Evolutionary conservation across 2,329 filamentous ascomycete species (phyloP).

Genomic region (Cordyceps militaris): DNA sequence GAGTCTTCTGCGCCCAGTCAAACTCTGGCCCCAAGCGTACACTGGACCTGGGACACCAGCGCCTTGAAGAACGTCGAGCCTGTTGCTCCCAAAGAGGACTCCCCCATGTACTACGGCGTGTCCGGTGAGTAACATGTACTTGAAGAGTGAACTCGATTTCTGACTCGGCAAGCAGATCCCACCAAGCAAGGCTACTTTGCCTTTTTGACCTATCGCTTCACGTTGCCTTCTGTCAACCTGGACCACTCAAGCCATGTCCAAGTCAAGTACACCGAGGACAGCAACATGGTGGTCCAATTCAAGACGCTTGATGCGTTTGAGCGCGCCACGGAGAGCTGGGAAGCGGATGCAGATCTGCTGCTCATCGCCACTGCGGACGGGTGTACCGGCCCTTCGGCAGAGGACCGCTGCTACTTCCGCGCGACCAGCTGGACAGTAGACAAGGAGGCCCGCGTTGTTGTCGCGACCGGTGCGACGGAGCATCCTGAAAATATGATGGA

Average conservation of each 20-base stretch:
- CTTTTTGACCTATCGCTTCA: slow-evolving; percentile 23
- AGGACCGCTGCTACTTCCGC: slow-evolving; percentile 26
- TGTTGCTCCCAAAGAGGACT: slow-evolving; percentile 16
- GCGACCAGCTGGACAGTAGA: slow-evolving; percentile 17
- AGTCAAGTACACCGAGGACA: slow-evolving; percentile 8
- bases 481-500: slow-evolving; percentile 19
- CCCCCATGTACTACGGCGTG: slow-evolving; percentile 21
- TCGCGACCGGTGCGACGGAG: slow-evolving; percentile 17
- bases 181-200: slow-evolving; percentile 20
- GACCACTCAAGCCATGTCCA: slow-evolving; percentile 22
- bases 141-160: neutral
- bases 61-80: slow-evolving; percentile 20
- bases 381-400: slow-evolving; percentile 21
- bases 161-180: slow-evolving; percentile 15
- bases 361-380: slow-evolving; percentile 21
- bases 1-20: neutral
- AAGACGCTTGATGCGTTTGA: slow-evolving; percentile 18
- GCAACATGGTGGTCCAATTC: slow-evolving; percentile 16
- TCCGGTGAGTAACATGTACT: slow-evolving; percentile 7
- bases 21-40: slow-evolving; percentile 14
- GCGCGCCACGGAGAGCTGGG: slow-evolving; percentile 20
- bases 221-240: slow-evolving; percentile 23
- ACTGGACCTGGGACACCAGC: slow-evolving; percentile 22
- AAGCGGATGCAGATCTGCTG: slow-evolving; percentile 17
- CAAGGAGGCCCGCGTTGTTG: slow-evolving; percentile 12